Evolutionary conservation across 148 eudicot species (phyloP), one percentile per base, ranked within the genome.

Genomic region (Rheum nobile): DNA sequence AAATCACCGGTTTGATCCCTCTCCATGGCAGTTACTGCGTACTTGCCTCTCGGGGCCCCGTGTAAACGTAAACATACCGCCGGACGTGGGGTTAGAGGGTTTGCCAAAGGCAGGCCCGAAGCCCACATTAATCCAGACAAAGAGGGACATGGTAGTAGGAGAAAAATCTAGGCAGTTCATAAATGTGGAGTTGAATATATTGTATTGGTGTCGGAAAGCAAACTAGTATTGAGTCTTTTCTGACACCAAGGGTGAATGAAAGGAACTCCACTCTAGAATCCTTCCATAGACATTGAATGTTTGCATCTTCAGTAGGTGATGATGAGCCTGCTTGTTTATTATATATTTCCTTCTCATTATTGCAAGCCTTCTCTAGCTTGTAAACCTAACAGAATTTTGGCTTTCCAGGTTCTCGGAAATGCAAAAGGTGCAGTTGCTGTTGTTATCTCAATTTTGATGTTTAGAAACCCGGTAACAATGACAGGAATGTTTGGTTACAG

Each of bases 341-440:
- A 14, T n/a, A 48, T n/a, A n/a, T n/a, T n/a, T n/a, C n/a, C 21
- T 48, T 7, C 8, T 48, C 54, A 48, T 48, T 4, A 48, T 14
- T 48, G 21, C 22, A 48, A 48, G 17, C 17, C 5, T 12, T 48
- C 2, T 4, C 22, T 16, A 21, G 54, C 4, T 48, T n/a, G 22
- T 17, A 17, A 48, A 48, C 21, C 21, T n/a, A 48, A 48, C n/a
- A 16, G 54, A n/a, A 48, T 19, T 16, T 47, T 48, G 54, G 3
- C 6, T 0, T 48, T 48, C 21, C 63, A 55, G 67, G 65, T 73
- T 48, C 83, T 85, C 19, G 88, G 88, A 72, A 85, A 85, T 72
- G 88, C 88, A 17, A 85, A 82, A 76, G 88, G 88, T 3, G 88
- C 83, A 24, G 85, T 85, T 71, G 85, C 88, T 19, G 88, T 85